Percentiles rank a stretch among this genome's conserved stretches.
phyloP scores from a whole-genome alignment of 192 early-diverging fungal genomes.

The Lobosporangium transversale region DNA sequence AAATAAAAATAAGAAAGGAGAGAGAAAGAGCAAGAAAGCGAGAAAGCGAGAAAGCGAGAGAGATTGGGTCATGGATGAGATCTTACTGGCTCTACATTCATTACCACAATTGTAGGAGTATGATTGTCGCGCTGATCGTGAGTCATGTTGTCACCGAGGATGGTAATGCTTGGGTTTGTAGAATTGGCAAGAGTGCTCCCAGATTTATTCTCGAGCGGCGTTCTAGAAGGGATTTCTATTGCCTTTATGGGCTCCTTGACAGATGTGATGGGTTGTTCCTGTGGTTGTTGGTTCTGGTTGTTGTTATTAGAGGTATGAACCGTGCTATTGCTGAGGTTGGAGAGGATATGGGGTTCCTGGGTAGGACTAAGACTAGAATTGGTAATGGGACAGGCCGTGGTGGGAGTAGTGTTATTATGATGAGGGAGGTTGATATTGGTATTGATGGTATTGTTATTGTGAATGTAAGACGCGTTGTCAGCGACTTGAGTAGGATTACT shows the following conservation, averaged over 20 bases:
- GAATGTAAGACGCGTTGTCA: neutral
- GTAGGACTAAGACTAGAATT: neutral
- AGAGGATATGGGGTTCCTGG: constrained; percentile 23
- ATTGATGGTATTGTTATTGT: neutral
- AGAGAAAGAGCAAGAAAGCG: neutral
- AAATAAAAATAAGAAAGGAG: neutral
- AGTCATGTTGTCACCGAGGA: constrained; percentile 22
- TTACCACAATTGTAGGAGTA: constrained; percentile 45
- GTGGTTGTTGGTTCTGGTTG: constrained; percentile 4
- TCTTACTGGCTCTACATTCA: constrained; percentile 50
- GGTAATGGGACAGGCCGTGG: constrained; percentile 1
- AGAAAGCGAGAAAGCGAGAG: neutral
- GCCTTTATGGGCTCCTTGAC: no score
- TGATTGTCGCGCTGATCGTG: constrained; percentile 34
- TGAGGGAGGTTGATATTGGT: constrained; percentile 8
- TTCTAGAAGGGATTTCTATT: no score
- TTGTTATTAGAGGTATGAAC: constrained; percentile 6
- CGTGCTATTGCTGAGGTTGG: constrained; percentile 33
- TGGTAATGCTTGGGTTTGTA: no score
- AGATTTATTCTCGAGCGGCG: no score
- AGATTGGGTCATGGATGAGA: neutral
- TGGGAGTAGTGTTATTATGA: constrained; percentile 15
- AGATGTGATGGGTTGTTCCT: constrained; percentile 1
- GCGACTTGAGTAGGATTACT: no score
- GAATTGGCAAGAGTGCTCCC: no score